These are phyloP conservation scores for Fraxinus americana DNA, from an alignment of 257 asterid species.

Conservation along the genomic window DNA sequence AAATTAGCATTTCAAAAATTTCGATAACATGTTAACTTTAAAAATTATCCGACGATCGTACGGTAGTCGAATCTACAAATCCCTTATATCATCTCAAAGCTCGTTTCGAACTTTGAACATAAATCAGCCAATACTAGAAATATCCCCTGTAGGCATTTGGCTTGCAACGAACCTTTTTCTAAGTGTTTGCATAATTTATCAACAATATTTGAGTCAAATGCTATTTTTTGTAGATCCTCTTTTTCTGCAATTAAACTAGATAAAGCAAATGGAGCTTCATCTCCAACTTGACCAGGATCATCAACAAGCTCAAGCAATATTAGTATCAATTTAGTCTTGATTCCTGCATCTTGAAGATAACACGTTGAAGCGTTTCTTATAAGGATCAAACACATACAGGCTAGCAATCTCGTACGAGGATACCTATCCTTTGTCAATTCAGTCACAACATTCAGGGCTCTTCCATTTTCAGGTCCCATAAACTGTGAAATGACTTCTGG, in stretches of 20 bases:
- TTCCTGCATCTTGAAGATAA: conserved; percentile 62
- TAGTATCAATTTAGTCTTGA: conserved; percentile 59
- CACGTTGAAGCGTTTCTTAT: conserved; percentile 59
- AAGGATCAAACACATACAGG: conserved; percentile 75
- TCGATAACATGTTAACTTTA: too few species aligned
- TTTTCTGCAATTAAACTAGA: conserved; percentile 70
- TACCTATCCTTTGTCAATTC: conserved; percentile 75
- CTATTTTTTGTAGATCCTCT: conserved; percentile 82
- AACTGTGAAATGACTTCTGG: conserved; percentile 64
- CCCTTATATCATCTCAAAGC: too few species aligned
- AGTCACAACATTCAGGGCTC: conserved; percentile 55
- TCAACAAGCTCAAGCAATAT: conserved; percentile 81
- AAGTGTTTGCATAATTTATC: conserved; percentile 68
- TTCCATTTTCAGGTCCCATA: conserved; percentile 70
- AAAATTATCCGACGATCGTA: too few species aligned
- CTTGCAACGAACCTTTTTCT: conserved; percentile 47
- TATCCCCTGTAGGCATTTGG: conserved; percentile 73
- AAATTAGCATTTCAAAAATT: too few species aligned
- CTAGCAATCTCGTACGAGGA: conserved; percentile 85
- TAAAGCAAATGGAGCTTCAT: conserved; percentile 82
- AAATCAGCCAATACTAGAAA: conserved; percentile 72
- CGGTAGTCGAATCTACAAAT: too few species aligned
- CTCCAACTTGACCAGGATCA: conserved; percentile 96
- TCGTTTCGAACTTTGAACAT: conserved; percentile 47
- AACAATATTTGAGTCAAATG: conserved; percentile 64